Conservation (phyloP, 2,329 filamentous ascomycete genomes). For the Epichloe sp. region DNA sequence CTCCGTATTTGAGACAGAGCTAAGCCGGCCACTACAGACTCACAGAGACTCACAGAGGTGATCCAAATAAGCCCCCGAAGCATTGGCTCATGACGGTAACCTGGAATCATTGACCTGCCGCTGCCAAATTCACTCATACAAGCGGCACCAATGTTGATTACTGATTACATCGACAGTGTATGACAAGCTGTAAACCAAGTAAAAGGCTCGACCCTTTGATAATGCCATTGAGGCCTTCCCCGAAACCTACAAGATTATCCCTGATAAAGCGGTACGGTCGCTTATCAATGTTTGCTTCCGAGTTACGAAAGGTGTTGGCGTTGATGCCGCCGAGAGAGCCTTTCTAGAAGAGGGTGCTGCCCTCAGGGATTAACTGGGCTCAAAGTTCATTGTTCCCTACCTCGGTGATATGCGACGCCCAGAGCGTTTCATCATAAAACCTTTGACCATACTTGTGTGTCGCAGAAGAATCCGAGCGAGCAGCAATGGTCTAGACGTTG, state of each 20-base stretch:
- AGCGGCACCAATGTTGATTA: too few relatives aligned
- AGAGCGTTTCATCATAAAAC: too few relatives aligned
- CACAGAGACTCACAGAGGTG: too few relatives aligned
- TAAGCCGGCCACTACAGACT: too few relatives aligned
- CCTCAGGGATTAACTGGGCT: conserved; percentile 56
- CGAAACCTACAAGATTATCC: conserved; percentile 56
- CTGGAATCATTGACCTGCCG: too few relatives aligned
- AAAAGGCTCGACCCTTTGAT: conserved; percentile 53
- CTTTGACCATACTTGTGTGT: too few relatives aligned
- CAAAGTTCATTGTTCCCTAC: conserved; percentile 75
- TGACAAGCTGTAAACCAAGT: conserved; percentile 57
- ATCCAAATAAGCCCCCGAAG: too few relatives aligned
- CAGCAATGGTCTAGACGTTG: too few relatives aligned
- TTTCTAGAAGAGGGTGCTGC: conserved; percentile 65
- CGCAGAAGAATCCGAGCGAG: too few relatives aligned
- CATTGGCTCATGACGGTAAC: too few relatives aligned
- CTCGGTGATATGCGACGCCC: conserved; percentile 56
- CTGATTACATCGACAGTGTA: conserved; percentile 37
- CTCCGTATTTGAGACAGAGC: too few relatives aligned
- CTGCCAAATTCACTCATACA: too few relatives aligned
- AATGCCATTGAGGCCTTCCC: background rate
- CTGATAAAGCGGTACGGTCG: conserved; percentile 61
- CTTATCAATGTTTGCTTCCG: conserved; percentile 96
- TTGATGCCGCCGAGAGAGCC: conserved; percentile 59
- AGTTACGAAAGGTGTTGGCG: conserved; percentile 44